phyloP scores from a whole-genome alignment of 768 basidiomycete species.

The Suillus discolor region DNA sequence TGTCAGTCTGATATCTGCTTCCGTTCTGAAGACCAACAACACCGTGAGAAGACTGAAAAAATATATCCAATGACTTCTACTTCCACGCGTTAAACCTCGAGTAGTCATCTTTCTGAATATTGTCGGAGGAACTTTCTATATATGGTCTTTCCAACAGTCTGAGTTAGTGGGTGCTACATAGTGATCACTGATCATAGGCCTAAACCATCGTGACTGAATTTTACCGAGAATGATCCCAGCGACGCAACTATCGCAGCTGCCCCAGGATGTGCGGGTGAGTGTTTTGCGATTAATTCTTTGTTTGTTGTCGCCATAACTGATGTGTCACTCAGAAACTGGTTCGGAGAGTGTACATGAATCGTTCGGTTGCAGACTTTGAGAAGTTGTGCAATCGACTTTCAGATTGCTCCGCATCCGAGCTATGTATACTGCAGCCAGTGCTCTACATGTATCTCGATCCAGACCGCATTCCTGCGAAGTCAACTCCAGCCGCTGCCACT shows the following conservation, averaged over 20 bases:
- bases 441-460: background rate
- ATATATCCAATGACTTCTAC: no score
- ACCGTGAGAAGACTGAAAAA: no score
- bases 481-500: background rate
- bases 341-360: background rate
- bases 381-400: background rate
- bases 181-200: no score
- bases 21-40: no score
- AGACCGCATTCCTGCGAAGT: background rate
- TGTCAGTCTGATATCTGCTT: no score
- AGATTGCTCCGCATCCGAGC: background rate
- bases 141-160: no score
- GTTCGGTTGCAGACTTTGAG: background rate
- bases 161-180: no score
- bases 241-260: background rate
- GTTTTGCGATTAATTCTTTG: background rate
- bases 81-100: no score
- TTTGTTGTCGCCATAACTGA: background rate
- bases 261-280: background rate
- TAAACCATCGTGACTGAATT: no score
- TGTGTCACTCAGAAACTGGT: background rate
- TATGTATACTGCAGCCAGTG: background rate
- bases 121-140: no score
- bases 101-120: no score
- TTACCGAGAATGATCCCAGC: background rate